These are phyloP conservation scores for Flaveria floridana DNA, from an alignment of 140 eudicot species.

Conservation along the genomic window DNA sequence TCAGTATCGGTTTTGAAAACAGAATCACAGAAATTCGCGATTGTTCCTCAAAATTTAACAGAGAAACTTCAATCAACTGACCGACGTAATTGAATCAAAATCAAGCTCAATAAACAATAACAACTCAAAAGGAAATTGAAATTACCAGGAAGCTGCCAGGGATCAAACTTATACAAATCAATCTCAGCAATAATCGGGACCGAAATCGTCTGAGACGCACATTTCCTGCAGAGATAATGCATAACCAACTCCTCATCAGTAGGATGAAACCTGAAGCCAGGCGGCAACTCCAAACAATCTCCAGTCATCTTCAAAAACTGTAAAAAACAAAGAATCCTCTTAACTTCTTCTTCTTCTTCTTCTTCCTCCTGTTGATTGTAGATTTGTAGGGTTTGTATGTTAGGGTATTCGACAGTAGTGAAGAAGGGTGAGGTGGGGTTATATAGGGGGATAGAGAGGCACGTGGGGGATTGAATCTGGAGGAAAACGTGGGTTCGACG, in stretches of 20 bases:
- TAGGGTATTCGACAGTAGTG: conserved; percentile 36
- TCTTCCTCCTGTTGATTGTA: background rate
- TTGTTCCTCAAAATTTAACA: too few relatives aligned
- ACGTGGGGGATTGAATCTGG: conserved; percentile 50
- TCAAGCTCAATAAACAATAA: background rate
- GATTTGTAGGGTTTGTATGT: background rate
- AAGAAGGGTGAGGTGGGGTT: background rate
- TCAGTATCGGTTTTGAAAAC: too few relatives aligned
- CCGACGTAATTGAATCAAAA: background rate
- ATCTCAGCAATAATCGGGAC: conserved; percentile 56
- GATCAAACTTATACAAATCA: conserved; percentile 58
- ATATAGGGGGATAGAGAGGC: conserved; percentile 21
- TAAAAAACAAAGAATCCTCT: too few relatives aligned
- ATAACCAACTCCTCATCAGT: conserved; percentile 56
- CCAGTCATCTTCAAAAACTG: background rate
- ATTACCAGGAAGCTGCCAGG: conserved; percentile 65
- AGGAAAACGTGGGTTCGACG: conserved; percentile 36
- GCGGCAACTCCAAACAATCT: conserved; percentile 36
- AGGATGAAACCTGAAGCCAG: conserved; percentile 52
- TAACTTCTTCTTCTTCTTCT: too few relatives aligned
- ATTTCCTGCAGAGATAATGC: conserved; percentile 48
- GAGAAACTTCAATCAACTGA: background rate
- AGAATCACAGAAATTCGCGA: too few relatives aligned
- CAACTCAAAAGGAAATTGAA: background rate
- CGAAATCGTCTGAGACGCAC: conserved; percentile 49